Evolutionary conservation across 352 stramenopile genomes (phyloP).

Genomic region (Pythium sp.): DNA sequence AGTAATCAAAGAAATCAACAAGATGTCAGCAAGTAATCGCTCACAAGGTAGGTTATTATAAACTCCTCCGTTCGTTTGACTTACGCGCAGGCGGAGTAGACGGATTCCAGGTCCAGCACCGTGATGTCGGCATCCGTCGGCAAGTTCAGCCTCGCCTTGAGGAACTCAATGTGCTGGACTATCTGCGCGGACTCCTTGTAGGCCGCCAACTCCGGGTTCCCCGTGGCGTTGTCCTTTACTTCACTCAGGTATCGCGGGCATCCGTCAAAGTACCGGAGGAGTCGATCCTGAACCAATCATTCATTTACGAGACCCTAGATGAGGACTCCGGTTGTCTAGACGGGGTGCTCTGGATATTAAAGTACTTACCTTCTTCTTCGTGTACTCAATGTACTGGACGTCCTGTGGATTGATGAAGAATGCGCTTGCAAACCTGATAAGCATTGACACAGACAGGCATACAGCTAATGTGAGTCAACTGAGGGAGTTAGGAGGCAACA

Average conservation of each 20-base stretch:
- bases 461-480: neutral
- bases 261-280: constrained; percentile 61
- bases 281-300: constrained; percentile 26
- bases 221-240: constrained; percentile 41
- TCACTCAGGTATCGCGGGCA: constrained; percentile 50
- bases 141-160: constrained; percentile 19
- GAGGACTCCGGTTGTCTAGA: neutral
- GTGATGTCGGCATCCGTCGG: constrained; percentile 19
- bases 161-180: constrained; percentile 18
- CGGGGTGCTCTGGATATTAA: neutral
- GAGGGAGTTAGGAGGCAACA: neutral
- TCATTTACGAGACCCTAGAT: neutral
- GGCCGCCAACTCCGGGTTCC: constrained; percentile 23
- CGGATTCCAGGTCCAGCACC: constrained; percentile 28
- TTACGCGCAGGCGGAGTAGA: constrained; percentile 49
- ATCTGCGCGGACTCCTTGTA: constrained; percentile 33
- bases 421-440: constrained; percentile 36
- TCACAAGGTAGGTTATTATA: neutral
- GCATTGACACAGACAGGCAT: neutral
- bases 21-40: constrained; percentile 3
- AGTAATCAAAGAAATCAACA: neutral
- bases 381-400: constrained; percentile 43
- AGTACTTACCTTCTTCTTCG: constrained; percentile 27
- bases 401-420: constrained; percentile 53
- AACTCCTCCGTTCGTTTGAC: neutral